Evolutionary conservation across 2,329 filamentous ascomycete genomes (phyloP).

Genomic region (Sporothrix luriei): DNA sequence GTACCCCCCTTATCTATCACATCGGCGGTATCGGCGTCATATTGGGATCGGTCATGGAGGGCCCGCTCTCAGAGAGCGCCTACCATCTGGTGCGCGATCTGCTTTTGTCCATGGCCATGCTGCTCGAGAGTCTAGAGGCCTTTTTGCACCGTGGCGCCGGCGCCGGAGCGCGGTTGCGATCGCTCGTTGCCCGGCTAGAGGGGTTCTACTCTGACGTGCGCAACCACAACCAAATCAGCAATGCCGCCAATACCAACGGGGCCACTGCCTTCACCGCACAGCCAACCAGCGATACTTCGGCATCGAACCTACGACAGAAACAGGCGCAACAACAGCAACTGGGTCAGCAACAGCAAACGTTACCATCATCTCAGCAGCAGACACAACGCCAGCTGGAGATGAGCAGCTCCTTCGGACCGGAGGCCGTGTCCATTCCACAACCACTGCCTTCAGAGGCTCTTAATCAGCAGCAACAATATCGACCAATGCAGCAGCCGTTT

Average conservation of each 20-base stretch:
- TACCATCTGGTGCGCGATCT: slow-evolving; percentile 40
- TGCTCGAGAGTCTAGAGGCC: slow-evolving; percentile 39
- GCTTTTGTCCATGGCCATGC: slow-evolving; percentile 42
- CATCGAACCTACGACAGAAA: neutral
- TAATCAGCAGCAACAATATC: neutral
- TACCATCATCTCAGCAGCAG: neutral
- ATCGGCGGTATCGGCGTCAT: slow-evolving; percentile 44
- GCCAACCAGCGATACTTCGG: neutral
- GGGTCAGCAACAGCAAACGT: neutral
- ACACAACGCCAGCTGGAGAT: neutral
- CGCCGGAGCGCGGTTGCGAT: slow-evolving; percentile 33
- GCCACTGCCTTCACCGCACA: neutral
- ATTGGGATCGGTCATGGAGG: slow-evolving; percentile 44
- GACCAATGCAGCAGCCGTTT: slow-evolving; percentile 14
- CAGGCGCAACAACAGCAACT: neutral
- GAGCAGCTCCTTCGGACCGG: slow-evolving; percentile 1
- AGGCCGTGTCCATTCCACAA: slow-evolving; percentile 10
- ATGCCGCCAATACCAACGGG: neutral
- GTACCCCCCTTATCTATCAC: slow-evolving; percentile 43
- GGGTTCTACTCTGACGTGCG: slow-evolving; percentile 30
- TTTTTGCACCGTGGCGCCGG: slow-evolving; percentile 33
- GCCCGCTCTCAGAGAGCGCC: slow-evolving; percentile 40
- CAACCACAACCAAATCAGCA: slow-evolving; percentile 11
- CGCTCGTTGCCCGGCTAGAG: slow-evolving; percentile 33
- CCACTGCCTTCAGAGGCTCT: neutral